A percentile compares a stretch with the other conserved stretches of the same genome.
Conservation (phyloP, 2,329 filamentous ascomycete genomes). For the Phyllosticta citrichinensis region DNA sequence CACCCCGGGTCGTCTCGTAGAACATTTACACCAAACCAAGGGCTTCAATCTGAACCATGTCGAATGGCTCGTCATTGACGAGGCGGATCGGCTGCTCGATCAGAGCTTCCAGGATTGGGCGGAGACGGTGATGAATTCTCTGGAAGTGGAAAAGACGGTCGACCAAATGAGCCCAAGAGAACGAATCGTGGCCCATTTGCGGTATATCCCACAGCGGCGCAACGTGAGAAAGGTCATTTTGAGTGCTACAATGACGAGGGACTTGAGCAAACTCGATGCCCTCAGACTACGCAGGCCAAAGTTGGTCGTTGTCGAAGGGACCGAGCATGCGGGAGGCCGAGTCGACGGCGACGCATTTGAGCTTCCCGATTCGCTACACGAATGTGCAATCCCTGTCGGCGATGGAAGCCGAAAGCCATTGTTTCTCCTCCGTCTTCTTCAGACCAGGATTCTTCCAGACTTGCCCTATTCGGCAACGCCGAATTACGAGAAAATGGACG, state of each 20-base stretch:
- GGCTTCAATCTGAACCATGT: constrained; percentile 72
- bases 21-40: constrained; percentile 75
- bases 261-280: constrained; percentile 68
- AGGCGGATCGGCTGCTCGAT: constrained; percentile 83
- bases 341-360: constrained; percentile 35
- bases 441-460: constrained; percentile 37
- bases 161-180: constrained; percentile 43
- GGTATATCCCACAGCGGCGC: constrained; percentile 30
- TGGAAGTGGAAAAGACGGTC: constrained; percentile 44
- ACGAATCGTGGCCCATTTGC: constrained; percentile 37
- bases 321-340: constrained; percentile 12
- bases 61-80: constrained; percentile 84
- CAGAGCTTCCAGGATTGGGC: constrained; percentile 93
- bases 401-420: constrained; percentile 56
- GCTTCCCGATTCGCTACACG: constrained; percentile 44
- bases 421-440: constrained; percentile 70
- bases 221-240: constrained; percentile 69
- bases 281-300: constrained; percentile 64
- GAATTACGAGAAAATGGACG: not conserved
- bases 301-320: constrained; percentile 62
- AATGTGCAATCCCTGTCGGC: constrained; percentile 39
- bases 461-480: not conserved
- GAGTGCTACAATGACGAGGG: constrained; percentile 84
- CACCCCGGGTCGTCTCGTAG: constrained; percentile 83
- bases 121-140: constrained; percentile 51